Evolutionary conservation across 2,329 filamentous ascomycete genomes (phyloP), one percentile per base, ranked within the genome.

Genomic region (Pseudophaeomoniella oleicola): DNA sequence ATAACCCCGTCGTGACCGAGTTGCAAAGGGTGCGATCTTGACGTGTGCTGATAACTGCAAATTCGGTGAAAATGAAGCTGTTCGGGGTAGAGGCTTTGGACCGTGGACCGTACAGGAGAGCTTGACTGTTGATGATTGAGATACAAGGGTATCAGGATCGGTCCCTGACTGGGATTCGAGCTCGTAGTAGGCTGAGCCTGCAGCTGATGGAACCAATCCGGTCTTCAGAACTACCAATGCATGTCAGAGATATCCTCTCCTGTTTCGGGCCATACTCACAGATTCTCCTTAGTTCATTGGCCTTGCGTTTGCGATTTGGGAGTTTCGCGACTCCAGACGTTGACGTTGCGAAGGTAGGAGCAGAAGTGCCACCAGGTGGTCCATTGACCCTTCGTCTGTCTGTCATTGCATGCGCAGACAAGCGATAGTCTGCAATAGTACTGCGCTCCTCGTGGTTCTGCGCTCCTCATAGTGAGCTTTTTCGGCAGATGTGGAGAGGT

Each of bases 11-110:
- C 90, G 72, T 49, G 80, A 73, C 39, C 81, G 72, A 4, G 84
- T 85, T 2, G 90, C 88, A 54, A 98, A 98, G 0, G 90, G 87
- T 1, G 90, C 87, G 55, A 93, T 96, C 62, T 96, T 98, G 53
- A 98, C 81, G 48, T 94, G 85, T 2, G 88, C 92, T 11, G 82
- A 85, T 36, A 98, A 72, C 32, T 94, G 79, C 44, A 96, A 75
- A 50, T 94, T 87, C 6, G 90, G 85, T 36, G 84, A 90, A 62
- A 94, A 98, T 1, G 85, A 80, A 17, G 85, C 84, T 38, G 83
- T 92, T 53, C 86, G 77, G 19, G 88, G 87, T 30, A 98, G 71
- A 16, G 90, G 86, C 46, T 87, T 78, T 3, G 90, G 90, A 1
- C 90, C 90, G 60, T 96, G 88, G 37, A 96, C 84, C 9, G 85